phyloP scores from a whole-genome alignment of 495 filamentous ascomycete species.

The Penicillium atrosanguineum region DNA sequence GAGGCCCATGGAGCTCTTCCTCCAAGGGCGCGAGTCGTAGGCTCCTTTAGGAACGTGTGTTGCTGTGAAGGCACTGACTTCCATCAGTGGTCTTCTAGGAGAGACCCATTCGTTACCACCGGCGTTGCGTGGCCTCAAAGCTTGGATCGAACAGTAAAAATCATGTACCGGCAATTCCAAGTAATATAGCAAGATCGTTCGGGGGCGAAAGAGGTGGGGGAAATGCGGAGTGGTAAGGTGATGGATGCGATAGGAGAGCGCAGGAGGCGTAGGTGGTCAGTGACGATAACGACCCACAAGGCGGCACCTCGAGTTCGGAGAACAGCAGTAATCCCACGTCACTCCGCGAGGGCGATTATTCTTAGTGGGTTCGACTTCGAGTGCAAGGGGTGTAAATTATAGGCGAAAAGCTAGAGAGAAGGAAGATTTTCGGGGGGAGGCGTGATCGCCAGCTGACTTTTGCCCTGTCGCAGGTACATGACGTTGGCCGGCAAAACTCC shows the following conservation, averaged over 20 bases:
- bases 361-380: neutral
- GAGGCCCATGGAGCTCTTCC: conserved; percentile 12
- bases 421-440: conserved; percentile 8
- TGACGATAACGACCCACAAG: conserved; percentile 28
- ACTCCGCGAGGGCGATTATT: neutral
- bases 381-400: conserved; percentile 6
- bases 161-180: conserved; percentile 9
- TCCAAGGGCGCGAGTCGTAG: conserved; percentile 22
- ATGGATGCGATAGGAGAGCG: conserved; percentile 20
- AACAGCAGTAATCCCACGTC: neutral
- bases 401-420: conserved; percentile 4
- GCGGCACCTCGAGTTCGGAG: conserved; percentile 1
- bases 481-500: conserved; percentile 5
- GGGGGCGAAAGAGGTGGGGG: conserved; percentile 2
- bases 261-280: conserved; percentile 11
- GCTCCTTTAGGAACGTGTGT: conserved; percentile 26
- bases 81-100: conserved; percentile 42
- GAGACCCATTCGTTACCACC: conserved; percentile 43
- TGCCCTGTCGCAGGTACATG: conserved; percentile 22
- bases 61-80: conserved; percentile 40
- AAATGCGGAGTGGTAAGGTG: conserved; percentile 4
- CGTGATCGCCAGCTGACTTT: conserved; percentile 29
- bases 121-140: conserved; percentile 35
- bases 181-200: neutral
- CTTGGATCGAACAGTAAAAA: conserved; percentile 2